These are phyloP conservation scores for Lanmaoa rubissima DNA, from an alignment of 768 basidiomycete species.

Conservation along the genomic window DNA sequence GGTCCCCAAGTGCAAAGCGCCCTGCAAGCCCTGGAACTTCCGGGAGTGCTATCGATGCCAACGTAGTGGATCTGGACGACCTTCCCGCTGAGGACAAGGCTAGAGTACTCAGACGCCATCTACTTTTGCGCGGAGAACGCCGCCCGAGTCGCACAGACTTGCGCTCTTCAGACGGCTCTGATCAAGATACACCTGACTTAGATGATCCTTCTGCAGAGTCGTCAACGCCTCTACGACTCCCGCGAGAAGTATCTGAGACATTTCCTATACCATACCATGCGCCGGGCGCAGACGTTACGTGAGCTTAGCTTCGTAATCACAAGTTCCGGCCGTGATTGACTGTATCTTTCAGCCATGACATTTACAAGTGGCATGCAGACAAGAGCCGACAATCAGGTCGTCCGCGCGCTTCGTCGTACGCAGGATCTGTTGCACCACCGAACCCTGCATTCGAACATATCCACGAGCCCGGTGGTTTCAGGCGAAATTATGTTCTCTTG, in stretches of 20 bases:
- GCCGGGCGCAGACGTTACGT: constrained; percentile 91
- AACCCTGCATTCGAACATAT: constrained; percentile 90
- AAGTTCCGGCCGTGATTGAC: constrained; percentile 17
- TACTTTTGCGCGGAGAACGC: constrained; percentile 70
- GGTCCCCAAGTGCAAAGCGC: constrained; percentile 20
- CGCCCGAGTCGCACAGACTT: constrained; percentile 29
- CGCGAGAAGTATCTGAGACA: constrained; percentile 54
- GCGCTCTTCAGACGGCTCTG: constrained; percentile 23
- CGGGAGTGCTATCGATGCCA: constrained; percentile 30
- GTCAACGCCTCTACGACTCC: constrained; percentile 27
- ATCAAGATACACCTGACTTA: constrained; percentile 18
- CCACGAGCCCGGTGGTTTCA: constrained; percentile 92
- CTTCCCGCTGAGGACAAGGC: constrained; percentile 83
- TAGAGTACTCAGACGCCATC: constrained; percentile 73
- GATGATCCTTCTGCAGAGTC: constrained; percentile 24
- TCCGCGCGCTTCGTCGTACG: constrained; percentile 68
- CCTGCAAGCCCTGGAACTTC: constrained; percentile 30
- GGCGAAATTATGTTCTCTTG: constrained; percentile 81
- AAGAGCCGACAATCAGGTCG: constrained; percentile 59
- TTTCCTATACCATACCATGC: constrained; percentile 91
- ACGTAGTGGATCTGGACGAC: constrained; percentile 48
- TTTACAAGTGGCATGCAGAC: constrained; percentile 94
- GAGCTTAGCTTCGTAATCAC: constrained; percentile 37
- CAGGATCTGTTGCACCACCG: constrained; percentile 48
- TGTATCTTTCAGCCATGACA: constrained; percentile 61